Evolutionary conservation across 179 eudicot genomes (phyloP).

Genomic region (Silene noctiflora): DNA sequence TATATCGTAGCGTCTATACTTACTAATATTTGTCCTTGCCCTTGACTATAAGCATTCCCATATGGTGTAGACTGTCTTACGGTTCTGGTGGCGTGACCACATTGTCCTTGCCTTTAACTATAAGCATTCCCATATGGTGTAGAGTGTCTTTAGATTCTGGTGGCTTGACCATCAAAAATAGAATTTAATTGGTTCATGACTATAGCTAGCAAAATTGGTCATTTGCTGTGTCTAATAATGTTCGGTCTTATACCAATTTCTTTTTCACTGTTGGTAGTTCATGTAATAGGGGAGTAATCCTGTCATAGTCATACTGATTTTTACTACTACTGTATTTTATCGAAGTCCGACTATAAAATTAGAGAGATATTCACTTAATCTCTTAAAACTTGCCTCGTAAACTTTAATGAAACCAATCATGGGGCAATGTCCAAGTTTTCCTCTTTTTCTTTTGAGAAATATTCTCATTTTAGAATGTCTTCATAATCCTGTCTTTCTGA

Average conservation of each 20-base stretch:
- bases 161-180: not conserved
- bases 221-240: not conserved
- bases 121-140: not conserved
- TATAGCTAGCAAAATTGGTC: not conserved
- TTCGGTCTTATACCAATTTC: no score
- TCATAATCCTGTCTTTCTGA: not conserved
- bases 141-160: slow-evolving; percentile 1
- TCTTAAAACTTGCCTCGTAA: not conserved
- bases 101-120: not conserved
- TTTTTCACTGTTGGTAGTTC: no score
- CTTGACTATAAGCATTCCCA: no score
- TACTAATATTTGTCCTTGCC: no score
- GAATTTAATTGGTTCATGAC: not conserved
- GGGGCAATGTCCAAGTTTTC: not conserved
- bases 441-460: not conserved
- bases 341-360: not conserved
- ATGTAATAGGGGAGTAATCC: no score
- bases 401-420: not conserved
- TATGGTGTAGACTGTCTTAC: no score
- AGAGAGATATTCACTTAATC: no score
- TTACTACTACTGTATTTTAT: not conserved
- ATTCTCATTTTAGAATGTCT: not conserved
- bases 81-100: no score
- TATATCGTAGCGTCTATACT: not conserved
- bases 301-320: no score